These are phyloP conservation scores for Malassezia japonica DNA, from an alignment of 1,284 basidiomycete species.

Conservation along the genomic window DNA sequence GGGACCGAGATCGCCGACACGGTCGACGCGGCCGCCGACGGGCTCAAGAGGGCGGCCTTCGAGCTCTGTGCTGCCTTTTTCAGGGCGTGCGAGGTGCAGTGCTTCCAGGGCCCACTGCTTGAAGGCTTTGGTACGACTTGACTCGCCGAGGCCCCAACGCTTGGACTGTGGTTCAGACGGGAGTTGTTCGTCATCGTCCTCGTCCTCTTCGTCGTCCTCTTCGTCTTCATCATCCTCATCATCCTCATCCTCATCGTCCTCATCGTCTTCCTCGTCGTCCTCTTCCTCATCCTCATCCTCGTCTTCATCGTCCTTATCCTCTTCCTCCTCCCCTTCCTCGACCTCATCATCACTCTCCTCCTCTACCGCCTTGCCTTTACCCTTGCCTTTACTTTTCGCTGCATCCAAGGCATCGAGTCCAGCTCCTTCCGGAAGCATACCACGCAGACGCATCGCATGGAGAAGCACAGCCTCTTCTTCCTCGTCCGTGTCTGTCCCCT, in stretches of 20 bases:
- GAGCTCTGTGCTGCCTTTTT: not conserved
- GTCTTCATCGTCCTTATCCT: not conserved
- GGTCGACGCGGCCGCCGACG: constrained; percentile 32
- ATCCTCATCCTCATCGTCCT: constrained; percentile 15
- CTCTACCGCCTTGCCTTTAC: constrained; percentile 4
- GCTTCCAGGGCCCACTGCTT: constrained; percentile 45
- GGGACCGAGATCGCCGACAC: constrained; percentile 37
- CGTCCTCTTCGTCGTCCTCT: not conserved
- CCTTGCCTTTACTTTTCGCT: not conserved
- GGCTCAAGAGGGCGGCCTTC: constrained; percentile 25
- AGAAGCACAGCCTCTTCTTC: constrained; percentile 36
- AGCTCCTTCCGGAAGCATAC: constrained; percentile 9
- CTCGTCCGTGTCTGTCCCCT: constrained; percentile 28
- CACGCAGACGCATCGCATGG: constrained; percentile 37
- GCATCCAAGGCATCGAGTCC: too few species aligned
- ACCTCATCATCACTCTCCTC: not conserved
- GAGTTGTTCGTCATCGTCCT: constrained; percentile 15
- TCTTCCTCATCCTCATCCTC: constrained; percentile 16
- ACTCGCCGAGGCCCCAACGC: constrained; percentile 2
- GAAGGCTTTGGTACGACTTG: constrained; percentile 22
- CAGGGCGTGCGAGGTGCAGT: constrained; percentile 23
- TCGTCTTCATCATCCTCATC: constrained; percentile 13
- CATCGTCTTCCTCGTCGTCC: constrained; percentile 15
- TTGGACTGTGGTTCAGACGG: constrained; percentile 10
- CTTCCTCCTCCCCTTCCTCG: not conserved